phyloP scores from a whole-genome alignment of 768 basidiomycete species.

The Royoungia palumana region DNA sequence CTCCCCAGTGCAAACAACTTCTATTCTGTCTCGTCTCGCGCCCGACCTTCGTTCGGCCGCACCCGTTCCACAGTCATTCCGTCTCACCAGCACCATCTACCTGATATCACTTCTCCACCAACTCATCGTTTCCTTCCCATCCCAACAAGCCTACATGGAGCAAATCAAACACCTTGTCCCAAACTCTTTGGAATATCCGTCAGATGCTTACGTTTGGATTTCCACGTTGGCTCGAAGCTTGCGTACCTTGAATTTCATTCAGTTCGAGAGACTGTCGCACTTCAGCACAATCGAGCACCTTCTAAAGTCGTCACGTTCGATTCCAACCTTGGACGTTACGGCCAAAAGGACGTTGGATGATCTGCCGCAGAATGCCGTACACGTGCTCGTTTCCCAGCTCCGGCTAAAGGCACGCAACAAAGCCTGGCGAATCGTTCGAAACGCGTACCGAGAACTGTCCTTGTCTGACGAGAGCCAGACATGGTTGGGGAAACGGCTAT shows the following conservation, averaged over 20 bases:
- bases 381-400: conserved; percentile 43
- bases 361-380: conserved; percentile 42
- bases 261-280: conserved; percentile 45
- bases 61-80: conserved; percentile 15
- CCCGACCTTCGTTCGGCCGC: conserved; percentile 42
- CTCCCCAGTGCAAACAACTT: conserved; percentile 56
- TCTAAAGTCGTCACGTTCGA: conserved; percentile 8
- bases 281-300: conserved; percentile 25
- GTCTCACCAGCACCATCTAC: conserved; percentile 26
- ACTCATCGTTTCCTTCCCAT: conserved; percentile 58
- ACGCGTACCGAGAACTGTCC: conserved; percentile 60
- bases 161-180: conserved; percentile 22
- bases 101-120: conserved; percentile 58
- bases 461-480: conserved; percentile 35
- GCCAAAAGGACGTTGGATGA: conserved; percentile 5
- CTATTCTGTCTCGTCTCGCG: conserved; percentile 59
- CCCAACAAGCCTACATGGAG: conserved; percentile 50
- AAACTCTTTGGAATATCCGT: conserved; percentile 36
- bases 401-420: conserved; percentile 48
- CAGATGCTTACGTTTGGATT: conserved; percentile 49
- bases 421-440: conserved; percentile 59
- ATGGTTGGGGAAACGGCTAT: conserved; percentile 52
- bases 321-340: conserved; percentile 1
- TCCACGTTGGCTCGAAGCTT: conserved; percentile 47
- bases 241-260: conserved; percentile 52